phyloP scores from a whole-genome alignment of 768 basidiomycete species.

The Hericium coralloides region DNA sequence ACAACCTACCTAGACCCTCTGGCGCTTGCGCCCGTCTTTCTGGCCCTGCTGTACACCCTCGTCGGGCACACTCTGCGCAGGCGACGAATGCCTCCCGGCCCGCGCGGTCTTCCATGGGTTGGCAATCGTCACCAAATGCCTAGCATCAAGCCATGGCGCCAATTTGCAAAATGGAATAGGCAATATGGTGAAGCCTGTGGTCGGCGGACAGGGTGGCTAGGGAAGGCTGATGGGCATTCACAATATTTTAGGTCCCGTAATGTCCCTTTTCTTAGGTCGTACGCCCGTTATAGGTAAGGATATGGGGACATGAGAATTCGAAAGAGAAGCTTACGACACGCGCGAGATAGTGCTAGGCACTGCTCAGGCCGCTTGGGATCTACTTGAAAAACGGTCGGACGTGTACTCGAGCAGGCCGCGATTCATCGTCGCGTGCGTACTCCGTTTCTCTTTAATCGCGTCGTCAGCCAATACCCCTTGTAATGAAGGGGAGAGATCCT shows the following conservation, averaged over 20 bases:
- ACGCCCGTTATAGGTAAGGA: constrained; percentile 33
- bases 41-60: background rate
- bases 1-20: background rate
- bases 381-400: constrained; percentile 37
- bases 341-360: constrained; percentile 30
- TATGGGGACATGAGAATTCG: background rate
- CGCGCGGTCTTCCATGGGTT: constrained; percentile 33
- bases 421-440: constrained; percentile 31
- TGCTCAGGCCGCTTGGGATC: constrained; percentile 37
- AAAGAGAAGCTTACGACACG: background rate
- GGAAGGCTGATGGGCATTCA: background rate
- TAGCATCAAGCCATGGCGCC: constrained; percentile 36
- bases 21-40: background rate
- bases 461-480: background rate
- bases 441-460: constrained; percentile 1
- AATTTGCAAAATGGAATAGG: constrained; percentile 38
- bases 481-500: constrained; percentile 33
- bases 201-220: background rate
- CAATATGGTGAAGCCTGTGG: constrained; percentile 29
- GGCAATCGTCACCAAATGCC: constrained; percentile 41
- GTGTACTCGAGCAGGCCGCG: constrained; percentile 40
- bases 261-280: constrained; percentile 33
- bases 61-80: background rate
- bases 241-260: constrained; percentile 23
- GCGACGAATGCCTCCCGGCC: constrained; percentile 35